Evolutionary conservation across 208 protist genomes (phyloP), one percentile per base, ranked within the genome.

Genomic region (Trypanosoma lewisi): DNA sequence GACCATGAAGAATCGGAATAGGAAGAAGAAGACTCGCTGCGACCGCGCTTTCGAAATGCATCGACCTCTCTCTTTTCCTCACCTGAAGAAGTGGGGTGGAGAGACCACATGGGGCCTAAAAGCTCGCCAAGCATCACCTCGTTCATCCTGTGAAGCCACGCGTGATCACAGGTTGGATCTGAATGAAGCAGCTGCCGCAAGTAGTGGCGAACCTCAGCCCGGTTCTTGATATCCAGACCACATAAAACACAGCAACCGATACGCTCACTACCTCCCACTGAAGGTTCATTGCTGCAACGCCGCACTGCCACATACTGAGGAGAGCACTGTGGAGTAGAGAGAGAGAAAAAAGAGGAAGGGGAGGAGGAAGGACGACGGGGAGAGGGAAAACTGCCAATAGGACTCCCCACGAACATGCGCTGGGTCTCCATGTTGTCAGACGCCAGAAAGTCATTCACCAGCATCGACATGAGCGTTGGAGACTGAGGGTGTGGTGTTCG

Each of bases 51-150:
- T 34, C 52, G 27, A 3, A 28, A 9, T 31, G 25, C 36, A 12
- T 54, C 47, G n/a, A 21, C 52, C 23, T 11, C 23, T 14, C 23
- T 30, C 41, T 3, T 33, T 19, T 9, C 16, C 36, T 33, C 16
- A 48, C 2, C 16, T 33, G 28, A 23, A 6, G 45, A 23, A n/a
- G 44, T 6, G 50, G 62, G 70, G 28, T 62, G 59, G 19, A 91
- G 27, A 12, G 52, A 42, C 88, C 88, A 91, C 59, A 89, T 67
- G 7, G 83, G 78, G 21, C 88, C 88, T 1, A 94, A 72, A 56
- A 80, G 52, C 34, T 54, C 68, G 17, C 67, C 57, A 36, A 94
- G 72, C 3, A 27, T 55, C 21, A 74, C 61, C 67, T 89, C 82
- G 17, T 72, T 89, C 45, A 91, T 57, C 45, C 39, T 58, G 0